phyloP scores from a whole-genome alignment of 1,284 basidiomycete genomes.

The Heliocybe sulcata region DNA sequence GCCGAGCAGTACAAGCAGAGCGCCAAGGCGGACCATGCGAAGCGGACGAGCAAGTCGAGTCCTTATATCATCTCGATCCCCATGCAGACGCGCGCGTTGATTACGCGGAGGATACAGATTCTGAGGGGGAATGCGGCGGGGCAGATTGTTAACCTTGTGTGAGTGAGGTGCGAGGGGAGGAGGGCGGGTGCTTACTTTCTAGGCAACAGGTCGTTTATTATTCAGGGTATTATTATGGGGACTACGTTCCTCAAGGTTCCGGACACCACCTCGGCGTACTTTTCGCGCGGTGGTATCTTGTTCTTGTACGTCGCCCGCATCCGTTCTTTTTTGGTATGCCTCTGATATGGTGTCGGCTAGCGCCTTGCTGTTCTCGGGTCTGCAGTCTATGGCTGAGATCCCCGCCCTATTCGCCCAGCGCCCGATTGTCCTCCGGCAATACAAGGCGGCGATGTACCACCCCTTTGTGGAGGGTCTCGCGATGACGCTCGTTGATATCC shows the following conservation, averaged over 20 bases:
- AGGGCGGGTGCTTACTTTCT: not conserved
- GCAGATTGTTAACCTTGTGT: conserved; percentile 24
- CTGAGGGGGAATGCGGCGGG: conserved; percentile 46
- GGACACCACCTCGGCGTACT: conserved; percentile 60
- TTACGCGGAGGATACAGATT: conserved; percentile 63
- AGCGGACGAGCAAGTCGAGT: conserved; percentile 18
- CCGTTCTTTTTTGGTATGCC: not conserved
- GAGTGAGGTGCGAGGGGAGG: conserved; percentile 1
- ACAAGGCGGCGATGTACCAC: conserved; percentile 55
- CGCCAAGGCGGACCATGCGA: conserved; percentile 43
- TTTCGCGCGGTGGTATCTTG: conserved; percentile 73
- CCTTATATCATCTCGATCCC: conserved; percentile 21
- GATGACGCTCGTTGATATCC: conserved; percentile 64
- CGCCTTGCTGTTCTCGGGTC: conserved; percentile 44
- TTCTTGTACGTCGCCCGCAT: conserved; percentile 45
- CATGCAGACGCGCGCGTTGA: conserved; percentile 63
- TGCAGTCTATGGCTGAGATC: conserved; percentile 66
- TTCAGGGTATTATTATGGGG: conserved; percentile 70
- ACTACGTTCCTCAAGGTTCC: conserved; percentile 67
- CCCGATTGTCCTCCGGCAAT: conserved; percentile 60
- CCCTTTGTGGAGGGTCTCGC: conserved; percentile 63
- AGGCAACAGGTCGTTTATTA: conserved; percentile 33
- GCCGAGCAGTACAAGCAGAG: conserved; percentile 37
- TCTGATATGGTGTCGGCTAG: conserved; percentile 18
- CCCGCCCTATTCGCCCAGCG: conserved; percentile 66